Evolutionary conservation across 495 filamentous ascomycete species (phyloP).

Genomic region (Trichocladium uniseriatum): DNA sequence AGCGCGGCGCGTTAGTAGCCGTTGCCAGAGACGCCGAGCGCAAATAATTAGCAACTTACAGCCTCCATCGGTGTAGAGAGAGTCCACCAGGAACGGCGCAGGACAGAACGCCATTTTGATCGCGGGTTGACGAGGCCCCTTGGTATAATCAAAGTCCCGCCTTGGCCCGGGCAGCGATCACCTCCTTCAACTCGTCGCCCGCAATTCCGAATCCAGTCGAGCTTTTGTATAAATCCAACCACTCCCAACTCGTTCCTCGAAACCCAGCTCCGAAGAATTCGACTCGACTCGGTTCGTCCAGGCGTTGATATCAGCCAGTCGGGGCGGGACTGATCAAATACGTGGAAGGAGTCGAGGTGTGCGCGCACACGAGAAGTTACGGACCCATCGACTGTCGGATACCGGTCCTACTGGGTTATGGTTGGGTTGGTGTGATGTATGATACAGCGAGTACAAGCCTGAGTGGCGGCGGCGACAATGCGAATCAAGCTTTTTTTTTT

Average conservation of each 20-base stretch:
- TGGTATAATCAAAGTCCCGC: not conserved
- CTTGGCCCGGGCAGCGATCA: not conserved
- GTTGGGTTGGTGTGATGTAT: not conserved
- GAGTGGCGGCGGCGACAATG: not conserved
- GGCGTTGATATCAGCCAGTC: not conserved
- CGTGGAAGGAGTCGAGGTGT: not conserved
- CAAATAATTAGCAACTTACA: slow-evolving; percentile 27
- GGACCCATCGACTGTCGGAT: slow-evolving; percentile 11
- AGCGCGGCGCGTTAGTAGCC: slow-evolving; percentile 10
- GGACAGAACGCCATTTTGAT: slow-evolving; percentile 20
- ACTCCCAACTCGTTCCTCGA: not conserved
- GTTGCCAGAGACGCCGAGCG: not conserved
- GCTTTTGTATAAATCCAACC: not conserved
- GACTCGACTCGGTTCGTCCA: not conserved
- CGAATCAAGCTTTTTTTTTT: not conserved
- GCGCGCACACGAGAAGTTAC: not conserved
- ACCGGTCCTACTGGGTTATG: not conserved
- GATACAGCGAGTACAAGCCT: not conserved
- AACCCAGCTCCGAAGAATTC: not conserved
- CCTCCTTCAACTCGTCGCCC: not conserved
- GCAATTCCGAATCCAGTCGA: not conserved
- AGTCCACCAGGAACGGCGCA: slow-evolving; percentile 29
- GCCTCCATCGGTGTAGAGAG: slow-evolving; percentile 27
- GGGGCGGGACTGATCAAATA: not conserved
- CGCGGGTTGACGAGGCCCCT: not conserved